Conservation (phyloP, 495 filamentous ascomycete genomes). For the Neurospora africana region DNA sequence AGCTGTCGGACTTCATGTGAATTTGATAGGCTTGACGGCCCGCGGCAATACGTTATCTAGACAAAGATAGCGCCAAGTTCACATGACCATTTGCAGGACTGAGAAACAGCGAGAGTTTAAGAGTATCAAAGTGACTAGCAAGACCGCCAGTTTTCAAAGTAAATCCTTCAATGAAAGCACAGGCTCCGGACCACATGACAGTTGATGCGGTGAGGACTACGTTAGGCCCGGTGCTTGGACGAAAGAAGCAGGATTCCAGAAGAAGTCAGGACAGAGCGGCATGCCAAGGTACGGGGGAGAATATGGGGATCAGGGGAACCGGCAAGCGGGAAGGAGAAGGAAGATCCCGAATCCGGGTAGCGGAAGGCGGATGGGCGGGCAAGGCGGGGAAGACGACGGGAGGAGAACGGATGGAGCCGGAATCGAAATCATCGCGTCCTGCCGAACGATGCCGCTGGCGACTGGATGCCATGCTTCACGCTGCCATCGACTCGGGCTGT, state of each 20-base stretch:
- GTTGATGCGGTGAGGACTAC: background rate
- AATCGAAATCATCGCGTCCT: background rate
- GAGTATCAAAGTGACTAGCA: background rate
- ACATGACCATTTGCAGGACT: background rate
- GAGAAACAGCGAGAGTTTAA: background rate
- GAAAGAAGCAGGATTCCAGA: conserved; percentile 2
- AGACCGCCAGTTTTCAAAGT: background rate
- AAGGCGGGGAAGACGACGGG: background rate
- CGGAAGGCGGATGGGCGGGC: background rate
- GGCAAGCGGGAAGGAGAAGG: background rate
- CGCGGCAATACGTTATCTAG: background rate
- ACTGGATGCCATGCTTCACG: background rate
- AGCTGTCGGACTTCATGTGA: background rate
- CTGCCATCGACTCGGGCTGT: background rate
- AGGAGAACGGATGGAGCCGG: background rate
- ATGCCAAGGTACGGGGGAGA: background rate
- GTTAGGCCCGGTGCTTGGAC: background rate
- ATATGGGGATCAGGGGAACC: background rate
- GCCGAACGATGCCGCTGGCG: background rate
- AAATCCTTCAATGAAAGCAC: background rate
- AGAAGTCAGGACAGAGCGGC: background rate
- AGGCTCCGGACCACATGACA: background rate
- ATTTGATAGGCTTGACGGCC: background rate
- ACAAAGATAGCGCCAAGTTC: background rate
- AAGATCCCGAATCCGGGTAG: background rate